Percentiles rank a stretch among this genome's conserved stretches.
phyloP scores from a whole-genome alignment of 2,329 filamentous ascomycete genomes.

The Torrubiella hemipterigena region DNA sequence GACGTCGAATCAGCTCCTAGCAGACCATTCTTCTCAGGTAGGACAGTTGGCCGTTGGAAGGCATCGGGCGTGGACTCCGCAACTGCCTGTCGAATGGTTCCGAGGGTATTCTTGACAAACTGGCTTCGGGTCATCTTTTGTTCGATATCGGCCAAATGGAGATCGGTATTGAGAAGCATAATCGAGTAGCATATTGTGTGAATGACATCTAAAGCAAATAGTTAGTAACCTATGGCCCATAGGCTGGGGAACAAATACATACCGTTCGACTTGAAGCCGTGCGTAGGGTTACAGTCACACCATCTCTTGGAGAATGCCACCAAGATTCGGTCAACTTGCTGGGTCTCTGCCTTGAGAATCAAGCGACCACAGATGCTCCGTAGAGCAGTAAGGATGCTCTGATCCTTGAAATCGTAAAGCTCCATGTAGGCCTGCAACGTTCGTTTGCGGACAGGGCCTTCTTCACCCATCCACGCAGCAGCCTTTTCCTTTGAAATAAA shows the following conservation, averaged over 20 bases:
- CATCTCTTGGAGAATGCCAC: constrained; percentile 81
- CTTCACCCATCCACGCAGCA: constrained; percentile 80
- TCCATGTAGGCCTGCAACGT: constrained; percentile 75
- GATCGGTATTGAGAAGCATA: constrained; percentile 87
- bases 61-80: constrained; percentile 58
- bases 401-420: constrained; percentile 72
- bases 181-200: constrained; percentile 97
- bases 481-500: constrained; percentile 70
- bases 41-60: constrained; percentile 46
- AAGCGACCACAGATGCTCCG: constrained; percentile 72
- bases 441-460: constrained; percentile 44
- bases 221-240: no score
- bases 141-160: constrained; percentile 90
- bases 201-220: constrained; percentile 77
- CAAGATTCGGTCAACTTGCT: constrained; percentile 91
- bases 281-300: constrained; percentile 85
- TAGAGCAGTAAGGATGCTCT: constrained; percentile 68
- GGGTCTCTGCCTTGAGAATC: constrained; percentile 80
- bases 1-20: constrained; percentile 21
- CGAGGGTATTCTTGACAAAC: constrained; percentile 93
- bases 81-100: constrained; percentile 69
- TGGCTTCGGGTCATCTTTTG: constrained; percentile 91
- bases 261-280: constrained; percentile 86
- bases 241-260: no score
- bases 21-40: constrained; percentile 29